A percentile compares a stretch with the other conserved stretches of the same genome.
Evolutionary conservation across 2,329 filamentous ascomycete species (phyloP).

Genomic region (Aspergillus ochraceus): DNA sequence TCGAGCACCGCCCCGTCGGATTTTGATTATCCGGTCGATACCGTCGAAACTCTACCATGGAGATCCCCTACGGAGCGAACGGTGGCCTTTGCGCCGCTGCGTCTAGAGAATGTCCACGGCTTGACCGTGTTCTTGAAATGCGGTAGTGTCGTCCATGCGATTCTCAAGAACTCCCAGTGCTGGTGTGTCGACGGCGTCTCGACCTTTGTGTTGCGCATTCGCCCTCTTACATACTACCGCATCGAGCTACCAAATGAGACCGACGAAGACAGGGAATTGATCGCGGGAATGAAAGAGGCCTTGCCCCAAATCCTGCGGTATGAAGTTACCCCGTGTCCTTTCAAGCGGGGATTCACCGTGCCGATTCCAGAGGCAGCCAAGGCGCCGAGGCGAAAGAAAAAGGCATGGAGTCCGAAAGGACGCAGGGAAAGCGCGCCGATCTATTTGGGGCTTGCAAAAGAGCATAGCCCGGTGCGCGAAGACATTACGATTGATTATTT

Average conservation of each 20-base stretch:
- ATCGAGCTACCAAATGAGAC: slow-evolving; percentile 76
- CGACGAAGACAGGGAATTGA: slow-evolving; percentile 62
- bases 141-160: slow-evolving; percentile 78
- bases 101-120: slow-evolving; percentile 82
- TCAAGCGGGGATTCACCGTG: slow-evolving; percentile 73
- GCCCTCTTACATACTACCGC: slow-evolving; percentile 82
- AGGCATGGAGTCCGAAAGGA: slow-evolving; percentile 66
- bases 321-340: slow-evolving; percentile 85
- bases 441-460: slow-evolving; percentile 14
- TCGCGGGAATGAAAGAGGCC: slow-evolving; percentile 67
- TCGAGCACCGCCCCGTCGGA: slow-evolving; percentile 41
- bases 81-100: slow-evolving; percentile 76
- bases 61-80: slow-evolving; percentile 75
- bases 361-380: slow-evolving; percentile 68
- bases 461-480: slow-evolving; percentile 15
- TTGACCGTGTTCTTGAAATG: slow-evolving; percentile 88
- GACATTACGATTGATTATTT: slow-evolving; percentile 21
- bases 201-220: slow-evolving; percentile 83
- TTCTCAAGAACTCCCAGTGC: slow-evolving; percentile 85
- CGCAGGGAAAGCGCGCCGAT: slow-evolving; percentile 40
- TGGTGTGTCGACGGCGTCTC: slow-evolving; percentile 87
- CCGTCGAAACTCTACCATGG: slow-evolving; percentile 69
- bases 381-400: slow-evolving; percentile 65
- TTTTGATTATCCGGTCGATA: slow-evolving; percentile 50
- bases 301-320: slow-evolving; percentile 75